Evolutionary conservation across 2,329 filamentous ascomycete genomes (phyloP), one percentile per base, ranked within the genome.

Genomic region (Lasiodiplodia sp.): DNA sequence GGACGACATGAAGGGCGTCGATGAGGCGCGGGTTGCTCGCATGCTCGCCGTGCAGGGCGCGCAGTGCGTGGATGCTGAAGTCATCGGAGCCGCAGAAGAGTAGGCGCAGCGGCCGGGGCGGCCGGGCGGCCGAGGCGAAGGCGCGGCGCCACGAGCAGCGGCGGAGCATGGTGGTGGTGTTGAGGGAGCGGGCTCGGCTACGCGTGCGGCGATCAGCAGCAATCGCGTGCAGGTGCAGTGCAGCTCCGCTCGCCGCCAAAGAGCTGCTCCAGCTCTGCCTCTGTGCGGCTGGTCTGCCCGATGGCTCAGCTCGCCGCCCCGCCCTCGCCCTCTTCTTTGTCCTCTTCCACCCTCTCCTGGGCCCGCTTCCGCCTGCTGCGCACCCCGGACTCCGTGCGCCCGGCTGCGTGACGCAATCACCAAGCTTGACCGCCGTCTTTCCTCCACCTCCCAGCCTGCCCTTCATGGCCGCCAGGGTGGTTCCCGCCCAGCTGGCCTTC

Each of bases 51-150:
- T 91, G 79, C 40, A 99, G 82, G 6, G 92, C 91, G 69, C 83
- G 82, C 62, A 99, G 83, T 1, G 93, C 93, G 65, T 87, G 87
- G 74, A 91, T 91, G 82, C 95, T 97, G 80, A 98, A 97, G 2
- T 90, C 86, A 79, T 99, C 96, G 3, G 95, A 96, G 71, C 96
- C 96, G 81, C 94, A 98, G 81, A 97, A 99, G 4, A 99, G 86
- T 66, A 99, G 93, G 40, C 90, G 87, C 38, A 99, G 84, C 3
- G 93, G 92, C 18, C 85, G 76, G 38, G 52, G 10, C 1, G 23
- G 51, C 31, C 5, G 51, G 12, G 55, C 31, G 23, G 53, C 18
- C 7, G 56, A 66, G 11, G 68, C 66, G 14, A 73, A 73, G 68
- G 23, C 68, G 60, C 70, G 70, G 34, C n/a, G 55, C 31, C 21